Evolutionary conservation across 352 stramenopile species (phyloP).

Genomic region (Pythium apleroticum): DNA sequence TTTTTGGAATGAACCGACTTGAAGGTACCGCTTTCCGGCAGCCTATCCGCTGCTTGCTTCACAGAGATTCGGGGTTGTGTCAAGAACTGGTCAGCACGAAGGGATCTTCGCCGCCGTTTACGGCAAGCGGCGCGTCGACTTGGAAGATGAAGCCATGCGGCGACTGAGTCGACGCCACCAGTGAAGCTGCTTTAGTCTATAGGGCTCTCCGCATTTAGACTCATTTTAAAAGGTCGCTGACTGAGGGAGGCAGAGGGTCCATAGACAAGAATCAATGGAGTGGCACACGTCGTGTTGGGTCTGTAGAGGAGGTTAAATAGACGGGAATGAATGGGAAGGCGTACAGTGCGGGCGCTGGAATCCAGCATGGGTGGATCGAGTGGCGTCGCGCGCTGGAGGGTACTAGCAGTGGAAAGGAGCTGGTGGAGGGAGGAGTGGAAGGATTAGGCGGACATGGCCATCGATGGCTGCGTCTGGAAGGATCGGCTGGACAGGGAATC

Average conservation of each 20-base stretch:
- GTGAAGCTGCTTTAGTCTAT: neutral
- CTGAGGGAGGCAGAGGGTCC: too few relatives aligned
- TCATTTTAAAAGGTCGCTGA: too few relatives aligned
- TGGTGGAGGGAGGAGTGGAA: neutral
- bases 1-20: neutral
- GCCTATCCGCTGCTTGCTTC: neutral
- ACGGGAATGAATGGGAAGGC: neutral
- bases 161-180: neutral
- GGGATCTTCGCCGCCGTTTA: slow-evolving; percentile 1
- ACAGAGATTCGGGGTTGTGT: slow-evolving; percentile 1
- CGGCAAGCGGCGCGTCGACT: neutral
- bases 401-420: neutral
- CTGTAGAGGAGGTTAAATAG: neutral
- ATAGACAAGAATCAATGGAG: neutral
- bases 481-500: slow-evolving; percentile 20
- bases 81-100: slow-evolving; percentile 5
- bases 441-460: slow-evolving; percentile 16
- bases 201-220: neutral
- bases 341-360: neutral
- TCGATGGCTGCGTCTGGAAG: slow-evolving; percentile 8
- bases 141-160: too few relatives aligned
- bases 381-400: neutral
- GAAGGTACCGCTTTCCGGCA: neutral
- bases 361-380: neutral
- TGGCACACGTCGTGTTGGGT: neutral